Evolutionary conservation across 108 stramenopile genomes (phyloP).

Genomic region (Cyclotella kingstonii): DNA sequence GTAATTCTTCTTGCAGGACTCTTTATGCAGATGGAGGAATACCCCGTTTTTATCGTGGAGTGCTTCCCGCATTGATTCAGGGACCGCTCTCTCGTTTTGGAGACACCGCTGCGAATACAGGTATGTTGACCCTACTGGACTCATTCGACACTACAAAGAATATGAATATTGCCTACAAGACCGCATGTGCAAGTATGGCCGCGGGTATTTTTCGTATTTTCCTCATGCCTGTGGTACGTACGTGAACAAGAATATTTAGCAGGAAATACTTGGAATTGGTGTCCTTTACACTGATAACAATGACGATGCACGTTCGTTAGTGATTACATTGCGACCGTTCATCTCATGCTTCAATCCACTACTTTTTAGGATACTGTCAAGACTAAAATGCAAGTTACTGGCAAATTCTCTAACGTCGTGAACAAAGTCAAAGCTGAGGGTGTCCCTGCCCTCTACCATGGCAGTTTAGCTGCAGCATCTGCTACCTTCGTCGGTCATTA

Average conservation of each 20-base stretch:
- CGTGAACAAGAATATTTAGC: too few relatives aligned
- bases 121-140: constrained; percentile 86
- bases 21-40: constrained; percentile 97
- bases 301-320: neutral
- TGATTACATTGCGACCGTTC: too few relatives aligned
- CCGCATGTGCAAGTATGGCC: constrained; percentile 73
- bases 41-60: constrained; percentile 94
- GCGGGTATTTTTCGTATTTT: constrained; percentile 95
- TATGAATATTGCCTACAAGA: constrained; percentile 88
- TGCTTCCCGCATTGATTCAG: constrained; percentile 88
- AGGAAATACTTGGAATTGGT: too few relatives aligned
- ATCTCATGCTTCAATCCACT: too few relatives aligned
- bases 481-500: constrained; percentile 99
- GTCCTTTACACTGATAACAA: too few relatives aligned
- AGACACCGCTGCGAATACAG: constrained; percentile 97
- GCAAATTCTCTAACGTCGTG: constrained; percentile 85
- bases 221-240: constrained; percentile 91
- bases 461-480: constrained; percentile 87
- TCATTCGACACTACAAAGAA: constrained; percentile 79
- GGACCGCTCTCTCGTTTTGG: constrained; percentile 95
- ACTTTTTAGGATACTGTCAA: constrained; percentile 65
- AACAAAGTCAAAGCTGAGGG: constrained; percentile 88
- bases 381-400: constrained; percentile 97
- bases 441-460: constrained; percentile 89
- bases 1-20: constrained; percentile 26